These are phyloP conservation scores for Echites panduratus DNA, from an alignment of 257 asterid species.

Conservation along the genomic window DNA sequence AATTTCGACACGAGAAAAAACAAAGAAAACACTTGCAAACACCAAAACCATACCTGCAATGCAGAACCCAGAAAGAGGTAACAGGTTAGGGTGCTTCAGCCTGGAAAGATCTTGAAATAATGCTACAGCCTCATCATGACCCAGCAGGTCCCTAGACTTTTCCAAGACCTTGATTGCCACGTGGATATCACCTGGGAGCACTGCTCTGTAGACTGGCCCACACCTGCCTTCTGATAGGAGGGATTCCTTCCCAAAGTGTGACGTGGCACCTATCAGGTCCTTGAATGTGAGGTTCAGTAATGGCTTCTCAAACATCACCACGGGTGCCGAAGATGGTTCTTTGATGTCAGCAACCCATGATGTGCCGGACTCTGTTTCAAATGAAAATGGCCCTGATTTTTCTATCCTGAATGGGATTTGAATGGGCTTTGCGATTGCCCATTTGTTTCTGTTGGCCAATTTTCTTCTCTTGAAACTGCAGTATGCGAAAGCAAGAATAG, in stretches of 20 bases:
- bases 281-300: constrained; percentile 86
- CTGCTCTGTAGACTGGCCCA: constrained; percentile 92
- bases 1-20: background rate
- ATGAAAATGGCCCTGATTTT: constrained; percentile 85
- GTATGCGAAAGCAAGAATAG: constrained; percentile 2
- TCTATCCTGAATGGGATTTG: constrained; percentile 62
- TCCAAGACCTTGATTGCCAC: constrained; percentile 92
- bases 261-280: constrained; percentile 83
- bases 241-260: constrained; percentile 88
- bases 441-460: constrained; percentile 42
- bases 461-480: constrained; percentile 49
- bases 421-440: constrained; percentile 81
- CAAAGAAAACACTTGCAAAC: background rate
- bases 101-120: constrained; percentile 65
- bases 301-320: constrained; percentile 94
- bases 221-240: constrained; percentile 75
- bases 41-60: constrained; percentile 71
- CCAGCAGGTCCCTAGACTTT: constrained; percentile 47
- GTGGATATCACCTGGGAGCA: constrained; percentile 88
- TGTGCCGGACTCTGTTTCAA: constrained; percentile 90
- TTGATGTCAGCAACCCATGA: constrained; percentile 89
- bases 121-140: constrained; percentile 57
- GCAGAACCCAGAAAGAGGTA: constrained; percentile 83
- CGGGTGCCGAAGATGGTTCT: constrained; percentile 86
- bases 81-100: constrained; percentile 71